These are phyloP conservation scores for Dicorynia guianensis DNA, from an alignment of 306 rosid genomes.

Conservation along the genomic window DNA sequence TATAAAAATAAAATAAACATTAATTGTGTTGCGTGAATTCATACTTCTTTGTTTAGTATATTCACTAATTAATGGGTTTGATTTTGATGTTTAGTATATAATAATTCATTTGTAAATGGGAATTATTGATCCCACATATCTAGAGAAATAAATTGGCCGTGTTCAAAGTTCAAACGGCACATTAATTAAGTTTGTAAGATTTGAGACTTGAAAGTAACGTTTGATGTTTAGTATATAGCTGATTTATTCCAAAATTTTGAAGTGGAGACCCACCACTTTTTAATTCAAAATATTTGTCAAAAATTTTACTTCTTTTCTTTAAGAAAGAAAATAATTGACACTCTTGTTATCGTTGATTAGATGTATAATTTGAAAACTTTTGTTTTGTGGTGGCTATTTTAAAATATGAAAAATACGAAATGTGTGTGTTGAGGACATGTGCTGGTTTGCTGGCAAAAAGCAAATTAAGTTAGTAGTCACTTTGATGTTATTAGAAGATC, in stretches of 20 bases:
- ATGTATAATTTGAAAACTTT: neutral
- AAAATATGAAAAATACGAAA: neutral
- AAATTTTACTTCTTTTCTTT: too few species aligned
- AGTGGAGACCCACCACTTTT: conserved; percentile 19
- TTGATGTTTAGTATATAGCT: neutral
- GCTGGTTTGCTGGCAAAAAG: conserved; percentile 34
- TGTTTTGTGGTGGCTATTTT: neutral
- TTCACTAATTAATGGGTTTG: neutral
- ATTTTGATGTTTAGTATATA: neutral
- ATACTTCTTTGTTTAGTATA: conserved; percentile 35
- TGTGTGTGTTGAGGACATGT: conserved; percentile 8
- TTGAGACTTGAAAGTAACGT: conserved; percentile 9
- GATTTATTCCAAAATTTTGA: conserved; percentile 12
- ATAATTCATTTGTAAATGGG: conserved; percentile 17
- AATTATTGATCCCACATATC: conserved; percentile 16
- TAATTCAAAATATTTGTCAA: neutral
- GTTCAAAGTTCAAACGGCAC: conserved; percentile 24
- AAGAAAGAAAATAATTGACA: neutral
- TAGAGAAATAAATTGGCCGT: neutral
- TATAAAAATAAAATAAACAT: too few species aligned
- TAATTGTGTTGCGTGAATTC: neutral
- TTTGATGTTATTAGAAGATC: conserved; percentile 43
- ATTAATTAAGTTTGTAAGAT: neutral
- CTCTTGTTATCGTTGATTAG: neutral
- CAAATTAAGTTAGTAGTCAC: conserved; percentile 12